These are phyloP conservation scores for Dendrostoma leiphaemia DNA, from an alignment of 2,329 filamentous ascomycete species.

Conservation along the genomic window DNA sequence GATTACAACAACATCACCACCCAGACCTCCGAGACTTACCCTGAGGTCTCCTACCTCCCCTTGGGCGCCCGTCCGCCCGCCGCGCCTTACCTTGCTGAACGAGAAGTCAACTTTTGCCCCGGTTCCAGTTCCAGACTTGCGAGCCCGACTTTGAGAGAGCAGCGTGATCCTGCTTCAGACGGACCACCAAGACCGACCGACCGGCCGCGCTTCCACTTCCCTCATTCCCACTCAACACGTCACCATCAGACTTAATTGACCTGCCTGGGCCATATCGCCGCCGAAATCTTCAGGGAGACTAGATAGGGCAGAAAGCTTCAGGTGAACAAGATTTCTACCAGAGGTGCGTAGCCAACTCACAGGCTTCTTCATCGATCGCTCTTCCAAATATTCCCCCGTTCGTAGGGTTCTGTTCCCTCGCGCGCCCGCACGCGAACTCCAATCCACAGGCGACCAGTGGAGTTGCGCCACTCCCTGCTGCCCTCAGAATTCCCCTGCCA, in stretches of 20 bases:
- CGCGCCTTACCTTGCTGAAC: conserved; percentile 2
- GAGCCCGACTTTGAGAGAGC: conserved; percentile 8
- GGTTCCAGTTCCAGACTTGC: conserved; percentile 6
- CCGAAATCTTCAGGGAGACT: conserved; percentile 3
- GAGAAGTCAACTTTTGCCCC: too few species aligned
- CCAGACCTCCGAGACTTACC: background rate
- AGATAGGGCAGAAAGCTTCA: conserved; percentile 5
- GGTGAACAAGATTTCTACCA: conserved; percentile 9
- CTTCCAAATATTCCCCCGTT: background rate
- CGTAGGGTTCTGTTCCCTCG: background rate
- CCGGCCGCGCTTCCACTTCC: background rate
- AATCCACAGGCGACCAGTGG: background rate
- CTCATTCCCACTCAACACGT: conserved; percentile 2
- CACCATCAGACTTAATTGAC: conserved; percentile 1
- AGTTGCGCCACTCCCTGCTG: background rate
- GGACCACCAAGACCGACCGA: too few species aligned
- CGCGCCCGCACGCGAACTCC: background rate
- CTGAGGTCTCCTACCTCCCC: background rate
- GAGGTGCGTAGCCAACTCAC: conserved; percentile 9
- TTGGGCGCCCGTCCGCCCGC: background rate
- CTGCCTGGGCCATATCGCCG: background rate
- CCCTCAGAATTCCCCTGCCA: background rate
- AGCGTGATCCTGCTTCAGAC: too few species aligned
- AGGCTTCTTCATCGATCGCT: background rate
- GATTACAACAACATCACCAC: background rate